Evolutionary conservation across 1,139 yeast species (phyloP), one percentile per base, ranked within the genome.

Genomic region (Kurtzmaniella quercitrusa): DNA sequence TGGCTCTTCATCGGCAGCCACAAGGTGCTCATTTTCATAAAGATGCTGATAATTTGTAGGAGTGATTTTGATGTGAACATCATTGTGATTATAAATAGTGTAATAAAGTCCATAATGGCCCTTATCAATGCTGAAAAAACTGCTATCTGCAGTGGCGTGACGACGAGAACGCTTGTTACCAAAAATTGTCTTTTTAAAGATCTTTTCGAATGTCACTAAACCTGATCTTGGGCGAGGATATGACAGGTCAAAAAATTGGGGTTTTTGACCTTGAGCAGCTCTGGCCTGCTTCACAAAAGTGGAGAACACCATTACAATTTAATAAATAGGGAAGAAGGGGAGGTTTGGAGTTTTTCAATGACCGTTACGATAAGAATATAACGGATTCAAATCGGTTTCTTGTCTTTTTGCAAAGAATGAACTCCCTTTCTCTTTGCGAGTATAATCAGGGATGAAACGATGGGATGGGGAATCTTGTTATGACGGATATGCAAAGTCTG

Each of bases 31-130:
- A 7, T 22, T 39, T 18, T 32, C 28, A 9, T 34, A 34, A n/a
- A 34, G 22, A 4, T 34, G 38, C 23, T 41, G 42, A 39, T 40
- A 42, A 18, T 30, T 42, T 8, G 36, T 35, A 4, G 45, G 45
- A 6, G 36, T 21, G 11, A 35, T 39, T 16, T 38, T 36, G 23
- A 47, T 47, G 23, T 44, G 47, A 38, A 59, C 67, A 16, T 57
- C 59, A 44, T 72, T 77, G 39, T 65, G 67, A 49, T 65, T 68
- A 52, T 66, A 70, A 41, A 72, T 66, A 7, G 74, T 61, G 47
- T 61, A 72, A 51, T 72, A 72, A 36, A 72, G 55, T 0, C 77
- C 78, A 51, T 71, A 72, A 46, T 72, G 77, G 14, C 77, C 78
- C 32, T 56, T 50, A 39, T 64, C 67, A 14, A 72, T 65, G 12